These are phyloP conservation scores for Baorangia bicolor DNA, from an alignment of 768 basidiomycete genomes.

Conservation along the genomic window DNA sequence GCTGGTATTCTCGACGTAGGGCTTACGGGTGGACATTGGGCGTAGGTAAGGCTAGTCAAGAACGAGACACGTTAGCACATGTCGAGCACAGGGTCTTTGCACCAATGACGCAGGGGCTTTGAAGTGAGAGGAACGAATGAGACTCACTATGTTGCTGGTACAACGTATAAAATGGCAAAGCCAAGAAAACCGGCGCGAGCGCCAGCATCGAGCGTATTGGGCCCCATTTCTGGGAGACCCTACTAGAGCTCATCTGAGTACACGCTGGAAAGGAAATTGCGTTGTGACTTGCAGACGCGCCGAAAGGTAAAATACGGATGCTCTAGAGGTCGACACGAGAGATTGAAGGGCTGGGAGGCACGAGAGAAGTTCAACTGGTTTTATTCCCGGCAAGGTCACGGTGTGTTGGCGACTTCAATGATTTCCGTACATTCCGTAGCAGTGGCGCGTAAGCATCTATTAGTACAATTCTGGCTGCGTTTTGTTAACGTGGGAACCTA, in stretches of 20 bases:
- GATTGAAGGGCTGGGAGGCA: background rate
- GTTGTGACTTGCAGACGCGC: background rate
- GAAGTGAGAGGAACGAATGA: background rate
- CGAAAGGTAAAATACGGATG: background rate
- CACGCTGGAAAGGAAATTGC: background rate
- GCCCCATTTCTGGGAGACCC: slow-evolving; percentile 44
- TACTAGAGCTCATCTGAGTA: slow-evolving; percentile 4
- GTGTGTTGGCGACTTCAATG: background rate
- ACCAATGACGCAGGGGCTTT: background rate
- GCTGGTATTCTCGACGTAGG: background rate
- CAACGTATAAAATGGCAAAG: slow-evolving; percentile 46
- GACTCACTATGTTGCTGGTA: slow-evolving; percentile 49
- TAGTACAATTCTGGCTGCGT: no score
- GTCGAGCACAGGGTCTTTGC: background rate
- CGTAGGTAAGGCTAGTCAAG: slow-evolving; percentile 49
- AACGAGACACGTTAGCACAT: slow-evolving; percentile 2
- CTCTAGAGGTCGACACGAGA: background rate
- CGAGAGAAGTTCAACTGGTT: no score
- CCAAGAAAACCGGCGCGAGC: slow-evolving; percentile 54
- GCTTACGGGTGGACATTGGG: slow-evolving; percentile 56
- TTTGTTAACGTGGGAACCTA: no score
- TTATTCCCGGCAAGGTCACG: no score
- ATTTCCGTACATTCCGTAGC: no score
- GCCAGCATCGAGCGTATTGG: slow-evolving; percentile 55
- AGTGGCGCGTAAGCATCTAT: no score